Percentiles rank a stretch among this genome's conserved stretches.
phyloP scores from a whole-genome alignment of 352 stramenopile genomes.

The Albugo candida region DNA sequence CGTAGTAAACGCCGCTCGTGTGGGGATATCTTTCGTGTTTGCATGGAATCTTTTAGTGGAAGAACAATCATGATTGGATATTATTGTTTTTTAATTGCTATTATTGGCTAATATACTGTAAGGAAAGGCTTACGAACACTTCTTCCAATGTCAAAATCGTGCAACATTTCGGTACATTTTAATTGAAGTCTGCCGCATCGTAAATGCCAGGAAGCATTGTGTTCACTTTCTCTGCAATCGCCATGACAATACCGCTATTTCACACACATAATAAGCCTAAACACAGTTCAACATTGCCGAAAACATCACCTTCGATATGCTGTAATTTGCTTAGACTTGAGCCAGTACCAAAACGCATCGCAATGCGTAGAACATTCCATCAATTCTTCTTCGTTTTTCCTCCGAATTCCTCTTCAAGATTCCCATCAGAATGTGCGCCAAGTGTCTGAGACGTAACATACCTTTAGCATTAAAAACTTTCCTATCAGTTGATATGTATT shows the following conservation, averaged over 20 bases:
- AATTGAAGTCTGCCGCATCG: slow-evolving; percentile 86
- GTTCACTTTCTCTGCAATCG: slow-evolving; percentile 94
- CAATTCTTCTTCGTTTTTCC: slow-evolving; percentile 31
- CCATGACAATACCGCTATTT: slow-evolving; percentile 88
- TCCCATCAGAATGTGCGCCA: background rate
- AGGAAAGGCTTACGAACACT: too few species aligned
- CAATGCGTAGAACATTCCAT: slow-evolving; percentile 88
- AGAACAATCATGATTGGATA: too few species aligned
- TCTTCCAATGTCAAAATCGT: too few species aligned
- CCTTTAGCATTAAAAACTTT: slow-evolving; percentile 82
- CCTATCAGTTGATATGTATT: slow-evolving; percentile 98
- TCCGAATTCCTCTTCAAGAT: slow-evolving; percentile 80
- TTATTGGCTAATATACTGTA: too few species aligned
- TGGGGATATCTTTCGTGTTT: too few species aligned
- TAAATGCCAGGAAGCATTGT: slow-evolving; percentile 94
- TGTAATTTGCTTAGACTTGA: slow-evolving; percentile 89
- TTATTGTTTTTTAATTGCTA: too few species aligned
- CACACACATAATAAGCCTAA: too few species aligned
- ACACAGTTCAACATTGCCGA: background rate
- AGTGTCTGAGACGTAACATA: slow-evolving; percentile 5
- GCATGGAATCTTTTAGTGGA: too few species aligned
- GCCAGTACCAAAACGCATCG: slow-evolving; percentile 93
- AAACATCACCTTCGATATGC: slow-evolving; percentile 70
- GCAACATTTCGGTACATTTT: slow-evolving; percentile 13
- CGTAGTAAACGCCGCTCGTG: too few species aligned